phyloP scores from a whole-genome alignment of 2,329 filamentous ascomycete genomes.

The Colletotrichum tropicicola region DNA sequence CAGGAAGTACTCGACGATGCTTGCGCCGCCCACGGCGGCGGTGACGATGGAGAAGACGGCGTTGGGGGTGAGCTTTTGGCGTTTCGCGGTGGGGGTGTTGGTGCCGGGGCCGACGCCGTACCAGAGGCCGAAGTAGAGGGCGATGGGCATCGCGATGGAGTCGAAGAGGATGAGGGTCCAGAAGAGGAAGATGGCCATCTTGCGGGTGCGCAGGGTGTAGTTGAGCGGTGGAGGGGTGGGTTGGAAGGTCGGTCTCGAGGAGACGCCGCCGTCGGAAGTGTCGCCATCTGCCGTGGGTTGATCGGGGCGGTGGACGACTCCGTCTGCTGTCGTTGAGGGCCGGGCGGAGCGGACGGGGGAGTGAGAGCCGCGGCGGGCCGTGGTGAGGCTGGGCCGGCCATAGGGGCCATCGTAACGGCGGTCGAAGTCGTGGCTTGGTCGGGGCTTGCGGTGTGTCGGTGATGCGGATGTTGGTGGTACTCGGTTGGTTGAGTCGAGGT shows the following conservation, averaged over 20 bases:
- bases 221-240: constrained; percentile 28
- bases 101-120: constrained; percentile 51
- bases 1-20: constrained; percentile 62
- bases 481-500: background rate
- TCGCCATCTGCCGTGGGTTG: background rate
- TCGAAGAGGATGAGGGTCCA: constrained; percentile 68
- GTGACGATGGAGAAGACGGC: constrained; percentile 63
- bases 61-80: constrained; percentile 33
- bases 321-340: background rate
- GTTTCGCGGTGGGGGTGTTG: constrained; percentile 44
- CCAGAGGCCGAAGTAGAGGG: constrained; percentile 69
- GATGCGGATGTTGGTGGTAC: background rate
- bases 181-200: constrained; percentile 65
- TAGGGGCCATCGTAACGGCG: constrained; percentile 30
- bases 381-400: constrained; percentile 13
- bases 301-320: background rate
- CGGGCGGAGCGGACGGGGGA: background rate
- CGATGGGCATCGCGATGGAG: constrained; percentile 65
- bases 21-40: constrained; percentile 59
- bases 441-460: background rate
- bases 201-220: constrained; percentile 43
- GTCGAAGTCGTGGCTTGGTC: constrained; percentile 27
- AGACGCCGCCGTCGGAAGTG: background rate
- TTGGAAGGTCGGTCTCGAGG: background rate
- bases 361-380: background rate